Evolutionary conservation across 768 basidiomycete species (phyloP), one percentile per base, ranked within the genome.

Genomic region (Boletus reticulatus): DNA sequence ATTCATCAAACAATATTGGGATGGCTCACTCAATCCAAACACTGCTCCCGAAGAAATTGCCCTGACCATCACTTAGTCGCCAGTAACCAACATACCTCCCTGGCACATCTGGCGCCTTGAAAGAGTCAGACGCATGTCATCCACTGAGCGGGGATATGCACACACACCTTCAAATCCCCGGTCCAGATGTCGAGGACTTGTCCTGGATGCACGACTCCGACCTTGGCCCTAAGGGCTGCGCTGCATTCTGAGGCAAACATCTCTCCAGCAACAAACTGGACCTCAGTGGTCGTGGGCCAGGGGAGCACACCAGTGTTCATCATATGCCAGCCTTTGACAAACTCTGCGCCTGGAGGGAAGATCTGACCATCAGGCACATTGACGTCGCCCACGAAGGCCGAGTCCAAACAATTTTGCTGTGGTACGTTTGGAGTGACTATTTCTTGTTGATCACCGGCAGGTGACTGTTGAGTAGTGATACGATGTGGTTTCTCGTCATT

Each of bases 261-360:
- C 38, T 85, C 83, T 17, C 92, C 92, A 10, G 84, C 88, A 43
- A 88, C 82, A 62, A 85, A 92, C 11, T 81, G 78, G 17, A 94
- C 70, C 62, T 84, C 78, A 0, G 91, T 91, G 13, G 74, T 71
- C 27, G 80, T 76, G 1, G 88, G 88, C 91, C 90, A 94, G 19
- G 83, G 78, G 6, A 68, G 52, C 14, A 62, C 64, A 16, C 90
- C 85, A 60, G 80, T 80, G 62, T 94, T 94, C 31, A 76, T 58
- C 76, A 93, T 79, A 53, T 78, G 76, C 92, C 92, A 94, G 20
- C 83, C 84, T 72, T 93, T 94, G 52, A 92, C 81, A 63, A 94
- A 94, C 67, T 89, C 89, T 0, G 89, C 89, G 34, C 92, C 92
- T 8, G 89, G 84, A 31, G 89, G 89, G 66, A 93, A 88, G 47